Evolutionary conservation across 139 green algal genomes (phyloP), one percentile per base, ranked within the genome.

Genomic region (Chlorella sp.): DNA sequence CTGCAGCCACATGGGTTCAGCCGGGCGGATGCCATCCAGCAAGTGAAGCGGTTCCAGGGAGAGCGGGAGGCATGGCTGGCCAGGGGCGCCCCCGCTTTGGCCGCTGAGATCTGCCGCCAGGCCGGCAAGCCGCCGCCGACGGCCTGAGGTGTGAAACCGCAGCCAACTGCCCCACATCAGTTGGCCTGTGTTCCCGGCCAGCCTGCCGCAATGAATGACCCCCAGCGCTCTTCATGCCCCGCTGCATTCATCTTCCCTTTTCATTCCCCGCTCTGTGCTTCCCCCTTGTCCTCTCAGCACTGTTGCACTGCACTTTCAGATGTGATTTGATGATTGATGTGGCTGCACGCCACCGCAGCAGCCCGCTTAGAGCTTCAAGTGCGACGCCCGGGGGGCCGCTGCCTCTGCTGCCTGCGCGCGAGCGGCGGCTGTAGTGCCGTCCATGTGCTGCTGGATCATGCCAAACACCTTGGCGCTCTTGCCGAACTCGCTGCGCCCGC

Each of bases 391-490:
- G 3, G 65, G 68, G 1, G 30, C 63, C 39, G 47, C 65, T 25
- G 39, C 11, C 5, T n/a, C 23, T 55, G 23, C 67, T 21, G 79
- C 41, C 47, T 39, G 12, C 11, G 60, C 81, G 56, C 32, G 25
- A 25, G 70, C 55, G 63, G 34, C 70, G 6, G 55, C 63, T 26
- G 80, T 38, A 20, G 47, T 75, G 34, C 82, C 84, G 62, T 91
- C 88, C 38, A 72, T 75, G 68, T 89, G 69, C 81, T 89, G 92
- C 85, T 93, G 88, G 23, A 97, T 80, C 83, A 91, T 88, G 5
- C 88, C 91, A 89, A 97, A 97, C 34, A 96, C 90, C 1, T 87
- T 85, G 0, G 80, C 65, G 23, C 86, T 94, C 75, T 88, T 91
- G 38, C 82, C 88, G 73, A 89, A 94, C 36, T 97, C 89, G 47